Conservation (phyloP, 2,329 filamentous ascomycete genomes). For the Bipolaris cookei region DNA sequence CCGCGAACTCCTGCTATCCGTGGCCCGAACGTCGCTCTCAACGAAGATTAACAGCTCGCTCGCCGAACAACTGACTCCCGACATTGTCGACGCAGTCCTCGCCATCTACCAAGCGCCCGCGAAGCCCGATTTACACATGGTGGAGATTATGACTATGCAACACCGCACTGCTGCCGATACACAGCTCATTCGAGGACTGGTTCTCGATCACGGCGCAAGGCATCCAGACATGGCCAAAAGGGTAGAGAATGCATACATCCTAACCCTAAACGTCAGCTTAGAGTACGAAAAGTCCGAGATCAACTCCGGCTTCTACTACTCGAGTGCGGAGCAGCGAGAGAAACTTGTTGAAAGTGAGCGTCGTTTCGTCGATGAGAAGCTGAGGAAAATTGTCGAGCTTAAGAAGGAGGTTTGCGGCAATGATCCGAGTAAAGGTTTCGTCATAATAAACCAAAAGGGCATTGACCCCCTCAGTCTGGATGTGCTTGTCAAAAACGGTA, state of each 20-base stretch:
- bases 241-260: constrained; percentile 92
- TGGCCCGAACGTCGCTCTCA: constrained; percentile 90
- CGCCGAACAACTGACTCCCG: constrained; percentile 88
- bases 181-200: constrained; percentile 90
- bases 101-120: constrained; percentile 87
- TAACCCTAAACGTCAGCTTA: constrained; percentile 93
- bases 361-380: constrained; percentile 91
- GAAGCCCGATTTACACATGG: constrained; percentile 98
- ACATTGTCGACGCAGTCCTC: constrained; percentile 95
- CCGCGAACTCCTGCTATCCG: constrained; percentile 88
- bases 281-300: constrained; percentile 99
- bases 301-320: constrained; percentile 99
- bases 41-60: constrained; percentile 93
- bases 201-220: constrained; percentile 91
- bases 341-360: constrained; percentile 98
- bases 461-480: constrained; percentile 97
- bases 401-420: constrained; percentile 97
- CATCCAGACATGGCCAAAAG: constrained; percentile 99
- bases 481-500: constrained; percentile 96
- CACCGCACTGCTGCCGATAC: constrained; percentile 96
- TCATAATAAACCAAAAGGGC: constrained; percentile 98
- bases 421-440: constrained; percentile 93
- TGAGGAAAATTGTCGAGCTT: constrained; percentile 95
- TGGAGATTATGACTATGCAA: constrained; percentile 99
- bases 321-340: constrained; percentile 92